phyloP scores from a whole-genome alignment of 768 basidiomycete species.

The Phanerodontia chrysosporium region DNA sequence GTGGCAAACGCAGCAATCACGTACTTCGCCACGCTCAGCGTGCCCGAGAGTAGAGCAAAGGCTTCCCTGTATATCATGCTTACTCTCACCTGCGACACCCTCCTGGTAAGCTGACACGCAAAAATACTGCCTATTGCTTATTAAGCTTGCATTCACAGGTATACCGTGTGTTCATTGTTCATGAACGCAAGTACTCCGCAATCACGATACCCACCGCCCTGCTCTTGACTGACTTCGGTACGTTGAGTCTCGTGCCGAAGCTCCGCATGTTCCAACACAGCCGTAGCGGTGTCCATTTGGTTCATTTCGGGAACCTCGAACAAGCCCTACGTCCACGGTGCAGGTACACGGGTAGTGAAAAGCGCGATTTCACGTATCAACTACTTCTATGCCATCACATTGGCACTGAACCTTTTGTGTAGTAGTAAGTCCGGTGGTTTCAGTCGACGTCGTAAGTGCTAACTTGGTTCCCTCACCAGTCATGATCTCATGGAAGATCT shows the following conservation, averaged over 20 bases:
- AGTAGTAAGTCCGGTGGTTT: slow-evolving; percentile 18
- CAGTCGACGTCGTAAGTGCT: not conserved
- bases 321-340: too few relatives aligned
- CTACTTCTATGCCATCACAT: slow-evolving; percentile 23
- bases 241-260: not conserved
- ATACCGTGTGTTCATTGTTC: slow-evolving; percentile 23
- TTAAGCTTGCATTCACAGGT: slow-evolving; percentile 29
- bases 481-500: slow-evolving; percentile 24
- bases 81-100: slow-evolving; percentile 24
- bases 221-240: slow-evolving; percentile 22
- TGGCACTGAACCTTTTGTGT: slow-evolving; percentile 24
- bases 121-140: slow-evolving; percentile 18
- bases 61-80: slow-evolving; percentile 19
- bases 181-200: slow-evolving; percentile 19
- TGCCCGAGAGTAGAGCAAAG: slow-evolving; percentile 20
- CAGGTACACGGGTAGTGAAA: too few relatives aligned
- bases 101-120: slow-evolving; percentile 19
- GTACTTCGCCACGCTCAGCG: slow-evolving; percentile 20
- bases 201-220: slow-evolving; percentile 18
- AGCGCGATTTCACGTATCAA: slow-evolving; percentile 16
- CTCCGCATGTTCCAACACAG: too few relatives aligned
- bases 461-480: slow-evolving; percentile 5
- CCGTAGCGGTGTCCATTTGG: slow-evolving; percentile 18
- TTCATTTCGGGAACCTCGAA: slow-evolving; percentile 13
- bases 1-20: slow-evolving; percentile 14